These are phyloP conservation scores for Talaromyces sp. DNA, from an alignment of 2,329 filamentous ascomycete genomes.

Conservation along the genomic window DNA sequence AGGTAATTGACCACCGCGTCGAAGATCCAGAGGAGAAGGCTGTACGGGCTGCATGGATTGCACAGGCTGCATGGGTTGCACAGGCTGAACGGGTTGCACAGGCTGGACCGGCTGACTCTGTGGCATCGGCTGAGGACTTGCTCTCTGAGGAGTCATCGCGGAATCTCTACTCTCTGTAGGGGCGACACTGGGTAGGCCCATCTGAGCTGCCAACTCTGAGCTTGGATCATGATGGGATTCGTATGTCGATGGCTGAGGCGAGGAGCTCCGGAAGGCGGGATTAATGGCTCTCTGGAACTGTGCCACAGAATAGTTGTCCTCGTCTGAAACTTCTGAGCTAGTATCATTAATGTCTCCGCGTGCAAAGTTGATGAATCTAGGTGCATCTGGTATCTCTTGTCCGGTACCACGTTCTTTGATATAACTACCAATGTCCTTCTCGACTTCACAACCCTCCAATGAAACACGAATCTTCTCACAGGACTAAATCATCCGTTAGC, in stretches of 20 bases:
- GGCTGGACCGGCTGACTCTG: slow-evolving; percentile 20
- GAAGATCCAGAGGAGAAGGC: slow-evolving; percentile 35
- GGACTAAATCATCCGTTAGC: slow-evolving; percentile 45
- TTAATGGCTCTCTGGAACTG: slow-evolving; percentile 96
- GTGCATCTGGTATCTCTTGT: slow-evolving; percentile 93
- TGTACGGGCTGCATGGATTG: slow-evolving; percentile 25
- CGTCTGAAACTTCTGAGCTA: slow-evolving; percentile 78
- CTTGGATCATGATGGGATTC: slow-evolving; percentile 88
- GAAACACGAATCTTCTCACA: slow-evolving; percentile 95
- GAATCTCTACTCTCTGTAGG: slow-evolving; percentile 48
- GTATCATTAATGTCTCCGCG: slow-evolving; percentile 69
- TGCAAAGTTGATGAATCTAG: slow-evolving; percentile 98
- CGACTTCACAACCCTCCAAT: slow-evolving; percentile 91
- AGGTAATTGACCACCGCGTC: slow-evolving; percentile 37
- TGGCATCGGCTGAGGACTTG: slow-evolving; percentile 18
- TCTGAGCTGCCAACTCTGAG: slow-evolving; percentile 63
- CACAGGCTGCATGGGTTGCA: too few relatives aligned
- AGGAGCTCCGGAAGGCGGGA: slow-evolving; percentile 90
- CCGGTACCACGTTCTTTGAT: slow-evolving; percentile 87
- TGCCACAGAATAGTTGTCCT: slow-evolving; percentile 86
- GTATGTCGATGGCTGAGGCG: slow-evolving; percentile 86
- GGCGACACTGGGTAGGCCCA: slow-evolving; percentile 54
- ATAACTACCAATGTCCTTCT: slow-evolving; percentile 86
- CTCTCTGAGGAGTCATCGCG: slow-evolving; percentile 51
- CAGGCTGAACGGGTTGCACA: slow-evolving; percentile 15